phyloP scores from a whole-genome alignment of 345 rosid genomes.

The Brassica rapa region DNA sequence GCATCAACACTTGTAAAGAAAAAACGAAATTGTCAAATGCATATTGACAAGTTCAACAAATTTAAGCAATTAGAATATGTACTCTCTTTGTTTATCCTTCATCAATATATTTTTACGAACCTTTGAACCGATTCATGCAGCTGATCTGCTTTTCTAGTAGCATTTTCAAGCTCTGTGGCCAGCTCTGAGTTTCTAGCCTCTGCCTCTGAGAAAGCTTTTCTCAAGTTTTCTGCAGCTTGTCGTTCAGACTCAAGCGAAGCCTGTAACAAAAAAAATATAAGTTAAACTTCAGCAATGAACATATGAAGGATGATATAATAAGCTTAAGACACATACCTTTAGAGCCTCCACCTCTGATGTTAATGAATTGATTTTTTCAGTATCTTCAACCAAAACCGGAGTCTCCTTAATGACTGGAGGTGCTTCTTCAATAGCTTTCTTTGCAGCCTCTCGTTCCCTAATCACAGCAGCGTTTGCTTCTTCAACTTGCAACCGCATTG shows the following conservation, averaged over 20 bases:
- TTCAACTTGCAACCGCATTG: constrained; percentile 78
- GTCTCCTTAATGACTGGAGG: constrained; percentile 96
- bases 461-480: constrained; percentile 81
- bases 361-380: constrained; percentile 75
- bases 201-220: constrained; percentile 57
- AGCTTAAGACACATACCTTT: constrained; percentile 56
- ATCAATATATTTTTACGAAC: constrained; percentile 49
- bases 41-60: not conserved
- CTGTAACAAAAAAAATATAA: constrained; percentile 41
- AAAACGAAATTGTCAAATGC: constrained; percentile 5
- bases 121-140: constrained; percentile 95
- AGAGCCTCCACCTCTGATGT: constrained; percentile 76
- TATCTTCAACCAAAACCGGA: constrained; percentile 87
- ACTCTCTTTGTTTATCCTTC: not conserved
- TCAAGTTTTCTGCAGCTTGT: constrained; percentile 62
- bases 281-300: not conserved
- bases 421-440: constrained; percentile 94
- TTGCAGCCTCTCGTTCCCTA: constrained; percentile 87
- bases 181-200: constrained; percentile 74
- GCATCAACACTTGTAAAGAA: constrained; percentile 4
- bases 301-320: constrained; percentile 1
- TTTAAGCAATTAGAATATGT: not conserved
- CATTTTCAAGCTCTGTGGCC: constrained; percentile 72
- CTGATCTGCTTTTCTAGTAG: constrained; percentile 77
- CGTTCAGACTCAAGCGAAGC: constrained; percentile 69